Evolutionary conservation across 768 basidiomycete genomes (phyloP).

Genomic region (Russula compacta): DNA sequence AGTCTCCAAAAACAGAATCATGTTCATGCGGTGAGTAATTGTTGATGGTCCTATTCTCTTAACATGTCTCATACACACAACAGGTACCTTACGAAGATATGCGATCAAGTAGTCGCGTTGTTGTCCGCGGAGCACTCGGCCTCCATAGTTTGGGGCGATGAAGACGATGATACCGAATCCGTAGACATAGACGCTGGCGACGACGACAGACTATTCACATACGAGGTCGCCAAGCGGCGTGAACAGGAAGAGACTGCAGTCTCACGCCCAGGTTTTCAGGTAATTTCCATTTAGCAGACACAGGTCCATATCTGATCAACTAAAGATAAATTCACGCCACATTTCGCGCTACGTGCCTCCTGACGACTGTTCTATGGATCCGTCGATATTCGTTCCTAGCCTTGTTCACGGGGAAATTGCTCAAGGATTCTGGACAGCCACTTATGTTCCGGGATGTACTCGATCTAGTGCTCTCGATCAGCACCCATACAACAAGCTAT

Average conservation of each 20-base stretch:
- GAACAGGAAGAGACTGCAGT: slow-evolving; percentile 46
- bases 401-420: slow-evolving; percentile 15
- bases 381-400: not conserved
- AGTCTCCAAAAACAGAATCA: slow-evolving; percentile 43
- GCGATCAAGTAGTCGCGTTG: slow-evolving; percentile 45
- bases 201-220: slow-evolving; percentile 41
- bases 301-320: not conserved
- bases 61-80: not conserved
- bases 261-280: slow-evolving; percentile 38
- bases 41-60: not conserved
- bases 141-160: slow-evolving; percentile 37
- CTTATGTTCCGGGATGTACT: not conserved
- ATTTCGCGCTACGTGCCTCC: not conserved
- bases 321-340: not conserved
- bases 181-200: slow-evolving; percentile 34
- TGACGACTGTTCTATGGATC: not conserved
- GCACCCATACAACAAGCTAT: not conserved
- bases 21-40: slow-evolving; percentile 47
- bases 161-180: slow-evolving; percentile 21
- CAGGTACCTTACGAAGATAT: slow-evolving; percentile 52
- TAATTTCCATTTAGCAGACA: slow-evolving; percentile 17
- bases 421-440: slow-evolving; percentile 18
- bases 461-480: not conserved
- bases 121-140: slow-evolving; percentile 40
- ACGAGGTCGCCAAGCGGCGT: slow-evolving; percentile 44